phyloP scores from a whole-genome alignment of 805 yeast genomes.

The Saturnispora sekii region DNA sequence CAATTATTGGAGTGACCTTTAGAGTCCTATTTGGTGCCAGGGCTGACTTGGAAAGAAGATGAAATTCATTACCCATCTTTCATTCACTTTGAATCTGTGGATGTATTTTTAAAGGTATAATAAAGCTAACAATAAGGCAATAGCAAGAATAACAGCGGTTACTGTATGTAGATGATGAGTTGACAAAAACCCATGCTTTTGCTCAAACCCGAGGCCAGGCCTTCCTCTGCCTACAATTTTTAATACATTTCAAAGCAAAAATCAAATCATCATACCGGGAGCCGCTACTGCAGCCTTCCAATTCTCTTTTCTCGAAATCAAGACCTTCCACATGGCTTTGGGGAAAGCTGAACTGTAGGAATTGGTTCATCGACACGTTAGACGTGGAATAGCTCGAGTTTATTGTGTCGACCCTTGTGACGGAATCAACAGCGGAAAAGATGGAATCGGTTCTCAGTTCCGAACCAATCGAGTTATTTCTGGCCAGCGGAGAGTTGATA shows the following conservation, averaged over 20 bases:
- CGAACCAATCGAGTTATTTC: background rate
- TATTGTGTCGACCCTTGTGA: background rate
- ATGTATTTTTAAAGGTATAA: too few relatives aligned
- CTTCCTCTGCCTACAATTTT: slow-evolving; percentile 15
- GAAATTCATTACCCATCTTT: too few relatives aligned
- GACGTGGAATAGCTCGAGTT: background rate
- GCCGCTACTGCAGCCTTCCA: background rate
- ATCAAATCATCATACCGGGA: slow-evolving; percentile 20
- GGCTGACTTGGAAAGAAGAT: too few relatives aligned
- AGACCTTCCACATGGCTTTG: background rate
- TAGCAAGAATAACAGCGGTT: too few relatives aligned
- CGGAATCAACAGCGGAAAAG: background rate
- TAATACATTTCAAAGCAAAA: slow-evolving; percentile 23
- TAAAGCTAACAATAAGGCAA: too few relatives aligned
- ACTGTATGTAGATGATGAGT: background rate
- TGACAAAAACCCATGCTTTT: background rate
- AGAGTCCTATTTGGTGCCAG: too few relatives aligned
- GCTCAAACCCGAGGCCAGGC: background rate
- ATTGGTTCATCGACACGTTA: too few relatives aligned
- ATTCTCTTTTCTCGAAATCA: background rate
- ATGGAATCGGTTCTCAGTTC: background rate
- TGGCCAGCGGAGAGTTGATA: too few relatives aligned
- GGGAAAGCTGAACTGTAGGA: too few relatives aligned
- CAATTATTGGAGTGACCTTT: too few relatives aligned
- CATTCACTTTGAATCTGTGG: too few relatives aligned